Evolutionary conservation across 805 yeast species (phyloP).

Genomic region (Wickerhamiella australiensis): DNA sequence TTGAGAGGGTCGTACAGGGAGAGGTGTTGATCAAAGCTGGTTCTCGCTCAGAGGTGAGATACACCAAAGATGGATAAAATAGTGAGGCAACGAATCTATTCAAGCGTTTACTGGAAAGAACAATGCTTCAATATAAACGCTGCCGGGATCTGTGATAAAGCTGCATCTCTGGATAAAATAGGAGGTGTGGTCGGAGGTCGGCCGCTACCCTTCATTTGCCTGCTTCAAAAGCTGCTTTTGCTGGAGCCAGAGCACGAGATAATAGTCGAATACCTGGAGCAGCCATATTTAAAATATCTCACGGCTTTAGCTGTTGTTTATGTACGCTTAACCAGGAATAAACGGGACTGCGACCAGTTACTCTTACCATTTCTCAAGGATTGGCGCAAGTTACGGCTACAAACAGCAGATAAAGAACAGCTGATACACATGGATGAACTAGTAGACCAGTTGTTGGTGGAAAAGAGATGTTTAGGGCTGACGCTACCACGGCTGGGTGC

Average conservation of each 20-base stretch:
- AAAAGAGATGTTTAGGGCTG: constrained; percentile 57
- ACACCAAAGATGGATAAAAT: constrained; percentile 45
- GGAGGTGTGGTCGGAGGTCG: constrained; percentile 51
- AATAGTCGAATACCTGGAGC: constrained; percentile 41
- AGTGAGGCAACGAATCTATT: constrained; percentile 43
- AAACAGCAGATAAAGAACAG: constrained; percentile 31
- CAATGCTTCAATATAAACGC: constrained; percentile 41
- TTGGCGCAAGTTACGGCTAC: constrained; percentile 52
- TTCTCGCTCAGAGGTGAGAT: no score
- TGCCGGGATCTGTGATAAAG: constrained; percentile 39
- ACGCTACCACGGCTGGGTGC: constrained; percentile 47
- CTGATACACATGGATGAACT: constrained; percentile 60
- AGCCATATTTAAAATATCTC: constrained; percentile 65
- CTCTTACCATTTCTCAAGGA: constrained; percentile 52
- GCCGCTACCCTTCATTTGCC: constrained; percentile 65
- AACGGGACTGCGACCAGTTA: constrained; percentile 36
- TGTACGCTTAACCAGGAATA: constrained; percentile 33
- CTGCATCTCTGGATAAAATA: constrained; percentile 35
- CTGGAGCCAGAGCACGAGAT: constrained; percentile 55
- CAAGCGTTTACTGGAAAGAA: constrained; percentile 46
- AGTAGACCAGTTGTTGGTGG: constrained; percentile 46
- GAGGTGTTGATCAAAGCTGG: no score
- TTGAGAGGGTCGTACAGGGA: no score
- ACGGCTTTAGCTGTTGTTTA: constrained; percentile 61
- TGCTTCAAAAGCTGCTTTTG: constrained; percentile 65